phyloP scores from a whole-genome alignment of 2,329 filamentous ascomycete genomes.

The Volutella citrinella region DNA sequence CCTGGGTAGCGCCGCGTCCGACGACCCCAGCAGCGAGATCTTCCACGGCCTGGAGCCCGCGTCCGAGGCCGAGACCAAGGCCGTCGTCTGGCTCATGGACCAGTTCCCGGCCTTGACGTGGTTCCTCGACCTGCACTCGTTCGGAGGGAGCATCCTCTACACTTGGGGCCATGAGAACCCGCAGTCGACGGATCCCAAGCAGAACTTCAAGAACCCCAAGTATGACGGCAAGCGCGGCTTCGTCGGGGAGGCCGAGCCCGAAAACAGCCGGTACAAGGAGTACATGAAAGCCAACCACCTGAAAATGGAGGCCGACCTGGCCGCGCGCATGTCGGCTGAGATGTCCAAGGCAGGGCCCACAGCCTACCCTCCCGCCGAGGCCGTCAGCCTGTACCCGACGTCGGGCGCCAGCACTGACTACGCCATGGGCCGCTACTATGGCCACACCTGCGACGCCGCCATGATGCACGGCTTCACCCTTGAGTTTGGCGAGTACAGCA shows the following conservation, averaged over 20 bases:
- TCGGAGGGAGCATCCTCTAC: constrained; percentile 49
- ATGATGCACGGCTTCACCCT: constrained; percentile 42
- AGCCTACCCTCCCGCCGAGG: constrained; percentile 36
- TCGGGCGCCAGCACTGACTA: constrained; percentile 47
- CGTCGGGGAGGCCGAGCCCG: constrained; percentile 32
- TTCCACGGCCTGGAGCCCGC: constrained; percentile 50
- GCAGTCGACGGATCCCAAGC: constrained; percentile 41
- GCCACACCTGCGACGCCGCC: constrained; percentile 27
- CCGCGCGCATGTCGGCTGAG: constrained; percentile 31
- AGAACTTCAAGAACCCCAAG: constrained; percentile 51
- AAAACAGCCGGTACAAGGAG: constrained; percentile 40
- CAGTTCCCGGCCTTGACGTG: constrained; percentile 48
- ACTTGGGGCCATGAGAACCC: constrained; percentile 55
- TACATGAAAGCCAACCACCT: constrained; percentile 40
- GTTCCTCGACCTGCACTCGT: constrained; percentile 59
- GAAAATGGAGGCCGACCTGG: constrained; percentile 29
- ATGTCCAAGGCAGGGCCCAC: constrained; percentile 39
- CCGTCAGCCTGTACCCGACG: constrained; percentile 43
- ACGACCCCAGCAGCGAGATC: constrained; percentile 40
- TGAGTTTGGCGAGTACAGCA: constrained; percentile 41
- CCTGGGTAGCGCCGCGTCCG: constrained; percentile 33
- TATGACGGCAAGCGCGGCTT: constrained; percentile 52
- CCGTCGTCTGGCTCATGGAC: constrained; percentile 50
- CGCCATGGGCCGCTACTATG: constrained; percentile 42
- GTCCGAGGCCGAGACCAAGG: constrained; percentile 56